Evolutionary conservation across 306 rosid species (phyloP), one percentile per base, ranked within the genome.

Genomic region (Acacia crassicarpa): DNA sequence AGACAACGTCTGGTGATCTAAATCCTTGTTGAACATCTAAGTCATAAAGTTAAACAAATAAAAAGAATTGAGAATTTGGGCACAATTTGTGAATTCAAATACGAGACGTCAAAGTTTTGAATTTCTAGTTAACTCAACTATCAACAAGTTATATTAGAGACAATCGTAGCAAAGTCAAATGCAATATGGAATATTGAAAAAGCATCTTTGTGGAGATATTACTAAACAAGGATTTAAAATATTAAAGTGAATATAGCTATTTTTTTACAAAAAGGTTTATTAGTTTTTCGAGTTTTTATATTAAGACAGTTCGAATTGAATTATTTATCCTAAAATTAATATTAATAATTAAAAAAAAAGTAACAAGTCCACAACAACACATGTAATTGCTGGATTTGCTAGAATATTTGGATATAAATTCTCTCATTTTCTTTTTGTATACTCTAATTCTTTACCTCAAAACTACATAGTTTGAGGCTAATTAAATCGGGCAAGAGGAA

Each of bases 371-470:
- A 43, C 46, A 43, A 10, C 12, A 43, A 9, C 12, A 43, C 10
- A 43, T 11, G 46, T 10, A 9, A 9, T 43, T 2, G 3, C 0
- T 9, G 46, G 12, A 43, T 43, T 5, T 5, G 8, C 0, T 6
- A 5, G 1, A 1, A 6, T 6, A 5, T 38, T 38, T 38, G 41
- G 41, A 38, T 6, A 1, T 38, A 0, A 6, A 1, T 35, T 38
- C 41, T 38, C 41, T 6, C 8, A 5, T 38, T 38, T 38, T 38
- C 1, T 38, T 38, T 35, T 6, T 38, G 5, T 38, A 1, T 38
- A 1, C 0, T 38, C 8, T 6, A 0, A 38, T 38, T 6, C 0
- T 38, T 38, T 38, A 38, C 0, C 8, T 0, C 1, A 38, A 38
- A 35, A 38, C 8, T 38, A 38, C 5, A 6, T 38, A 38, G 41